Percentiles rank a stretch among this genome's conserved stretches.
phyloP scores from a whole-genome alignment of 139 green algal species.

The Chlorella sp. region DNA sequence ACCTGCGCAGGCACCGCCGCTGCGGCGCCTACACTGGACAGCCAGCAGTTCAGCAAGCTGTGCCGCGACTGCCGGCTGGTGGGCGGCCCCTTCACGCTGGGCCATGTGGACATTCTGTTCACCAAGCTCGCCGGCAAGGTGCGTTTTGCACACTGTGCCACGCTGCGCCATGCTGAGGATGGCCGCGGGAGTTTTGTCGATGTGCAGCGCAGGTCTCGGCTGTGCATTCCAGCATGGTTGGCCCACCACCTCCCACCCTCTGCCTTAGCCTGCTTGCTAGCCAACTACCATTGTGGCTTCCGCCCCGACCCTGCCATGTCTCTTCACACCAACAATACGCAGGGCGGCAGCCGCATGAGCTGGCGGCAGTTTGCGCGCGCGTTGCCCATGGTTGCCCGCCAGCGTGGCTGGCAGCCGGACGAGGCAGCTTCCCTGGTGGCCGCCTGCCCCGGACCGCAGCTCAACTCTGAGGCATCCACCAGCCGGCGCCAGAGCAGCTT shows the following conservation, averaged over 20 bases:
- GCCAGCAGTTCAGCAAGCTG: constrained; percentile 29
- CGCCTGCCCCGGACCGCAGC: constrained; percentile 16
- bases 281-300: too few species aligned
- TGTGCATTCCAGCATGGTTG: too few species aligned
- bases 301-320: too few species aligned
- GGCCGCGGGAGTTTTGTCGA: too few species aligned
- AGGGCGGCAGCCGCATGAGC: constrained; percentile 20
- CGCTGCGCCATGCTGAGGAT: too few species aligned
- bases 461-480: background rate
- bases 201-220: too few species aligned
- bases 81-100: constrained; percentile 4
- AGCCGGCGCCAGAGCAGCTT: constrained; percentile 14
- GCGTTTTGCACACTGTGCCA: too few species aligned
- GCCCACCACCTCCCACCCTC: too few species aligned
- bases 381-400: background rate
- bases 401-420: background rate
- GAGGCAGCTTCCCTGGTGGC: background rate
- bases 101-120: constrained; percentile 7
- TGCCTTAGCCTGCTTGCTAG: too few species aligned
- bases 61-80: constrained; percentile 26
- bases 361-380: constrained; percentile 16
- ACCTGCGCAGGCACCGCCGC: background rate
- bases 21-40: background rate
- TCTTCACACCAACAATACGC: too few species aligned
- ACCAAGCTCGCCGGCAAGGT: constrained; percentile 23